Evolutionary conservation across 2,329 filamentous ascomycete species (phyloP).

Genomic region (Xylaria sp.): DNA sequence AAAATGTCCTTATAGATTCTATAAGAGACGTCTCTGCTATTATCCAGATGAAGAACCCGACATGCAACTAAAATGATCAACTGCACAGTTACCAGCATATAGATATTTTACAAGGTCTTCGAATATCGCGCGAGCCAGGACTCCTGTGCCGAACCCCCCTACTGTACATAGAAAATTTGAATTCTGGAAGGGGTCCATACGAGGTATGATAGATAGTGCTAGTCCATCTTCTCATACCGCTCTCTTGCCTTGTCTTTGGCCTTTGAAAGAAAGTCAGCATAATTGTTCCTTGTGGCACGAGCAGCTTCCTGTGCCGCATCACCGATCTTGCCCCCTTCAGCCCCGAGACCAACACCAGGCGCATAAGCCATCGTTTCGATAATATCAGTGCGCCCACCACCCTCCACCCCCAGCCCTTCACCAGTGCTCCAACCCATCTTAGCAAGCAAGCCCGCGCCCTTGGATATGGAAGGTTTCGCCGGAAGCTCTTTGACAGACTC

Average conservation of each 20-base stretch:
- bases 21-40: neutral
- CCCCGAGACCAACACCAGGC: constrained; percentile 75
- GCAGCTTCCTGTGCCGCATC: constrained; percentile 74
- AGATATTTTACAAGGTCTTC: neutral
- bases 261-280: constrained; percentile 71
- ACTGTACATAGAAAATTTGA: neutral
- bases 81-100: neutral
- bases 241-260: constrained; percentile 75
- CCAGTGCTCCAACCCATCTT: constrained; percentile 80
- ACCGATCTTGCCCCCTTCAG: constrained; percentile 74
- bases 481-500: constrained; percentile 53
- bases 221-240: constrained; percentile 68
- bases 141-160: neutral
- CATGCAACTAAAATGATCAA: neutral
- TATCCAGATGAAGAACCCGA: neutral
- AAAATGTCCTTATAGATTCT: neutral
- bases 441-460: constrained; percentile 73
- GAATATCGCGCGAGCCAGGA: neutral
- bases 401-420: constrained; percentile 71
- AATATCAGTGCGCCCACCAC: constrained; percentile 70
- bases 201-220: neutral
- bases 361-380: constrained; percentile 73
- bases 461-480: constrained; percentile 60
- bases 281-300: constrained; percentile 68
- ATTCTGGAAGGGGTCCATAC: neutral